These are phyloP conservation scores for Candida gigantensis DNA, from an alignment of 1,139 yeast genomes.

Conservation along the genomic window DNA sequence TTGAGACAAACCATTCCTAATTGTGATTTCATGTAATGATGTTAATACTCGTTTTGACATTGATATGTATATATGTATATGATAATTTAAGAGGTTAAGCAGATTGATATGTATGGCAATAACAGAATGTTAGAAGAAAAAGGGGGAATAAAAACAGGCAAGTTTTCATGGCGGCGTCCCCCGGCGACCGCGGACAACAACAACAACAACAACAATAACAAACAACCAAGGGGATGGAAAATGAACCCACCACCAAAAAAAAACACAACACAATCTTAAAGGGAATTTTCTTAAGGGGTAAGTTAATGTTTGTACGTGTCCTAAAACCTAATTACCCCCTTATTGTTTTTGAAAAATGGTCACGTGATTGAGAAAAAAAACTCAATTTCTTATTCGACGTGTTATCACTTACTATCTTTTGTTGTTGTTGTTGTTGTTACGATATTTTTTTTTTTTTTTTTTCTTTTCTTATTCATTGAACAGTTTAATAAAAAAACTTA, in stretches of 20 bases:
- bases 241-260: too few species aligned
- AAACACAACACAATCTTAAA: too few species aligned
- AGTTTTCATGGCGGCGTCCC: too few species aligned
- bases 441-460: neutral
- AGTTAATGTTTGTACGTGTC: too few species aligned
- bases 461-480: neutral
- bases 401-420: neutral
- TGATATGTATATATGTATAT: neutral
- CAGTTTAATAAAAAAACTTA: neutral
- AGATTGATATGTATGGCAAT: neutral
- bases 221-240: too few species aligned
- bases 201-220: too few species aligned
- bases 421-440: neutral
- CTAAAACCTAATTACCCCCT: too few species aligned
- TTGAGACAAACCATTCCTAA: slow-evolving; percentile 11
- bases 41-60: slow-evolving; percentile 3
- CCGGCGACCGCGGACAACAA: too few species aligned
- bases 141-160: too few species aligned
- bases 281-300: too few species aligned
- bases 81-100: neutral
- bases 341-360: too few species aligned
- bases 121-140: neutral
- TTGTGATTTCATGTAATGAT: slow-evolving; percentile 10
- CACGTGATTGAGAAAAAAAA: neutral
- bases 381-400: neutral